Evolutionary conservation across 805 yeast genomes (phyloP).

Genomic region (Starmerella ratchasimensis): DNA sequence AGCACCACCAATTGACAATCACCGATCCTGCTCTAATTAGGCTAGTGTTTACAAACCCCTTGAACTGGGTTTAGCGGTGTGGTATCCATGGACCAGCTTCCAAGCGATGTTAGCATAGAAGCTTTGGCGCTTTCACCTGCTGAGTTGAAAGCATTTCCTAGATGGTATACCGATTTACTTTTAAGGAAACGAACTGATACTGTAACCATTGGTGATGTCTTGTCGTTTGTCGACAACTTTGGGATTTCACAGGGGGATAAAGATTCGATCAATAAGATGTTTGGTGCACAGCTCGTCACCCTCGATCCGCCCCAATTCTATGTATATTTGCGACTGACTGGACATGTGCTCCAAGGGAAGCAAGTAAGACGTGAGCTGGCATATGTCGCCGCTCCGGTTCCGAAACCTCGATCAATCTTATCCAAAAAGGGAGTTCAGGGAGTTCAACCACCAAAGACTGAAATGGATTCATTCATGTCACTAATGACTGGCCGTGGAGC

Average conservation of each 20-base stretch:
- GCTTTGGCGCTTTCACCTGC: conserved; percentile 50
- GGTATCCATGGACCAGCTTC: conserved; percentile 14
- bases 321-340: conserved; percentile 65
- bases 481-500: conserved; percentile 54
- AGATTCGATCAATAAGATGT: conserved; percentile 26
- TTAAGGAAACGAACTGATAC: conserved; percentile 50
- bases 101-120: conserved; percentile 21
- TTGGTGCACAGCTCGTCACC: conserved; percentile 31
- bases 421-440: conserved; percentile 22
- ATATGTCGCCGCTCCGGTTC: conserved; percentile 45
- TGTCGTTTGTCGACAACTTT: conserved; percentile 65
- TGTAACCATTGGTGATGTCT: conserved; percentile 63
- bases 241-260: conserved; percentile 41
- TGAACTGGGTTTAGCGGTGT: no score
- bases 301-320: conserved; percentile 84
- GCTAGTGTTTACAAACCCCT: no score
- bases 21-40: no score
- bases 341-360: conserved; percentile 46
- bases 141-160: conserved; percentile 70
- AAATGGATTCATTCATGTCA: conserved; percentile 74
- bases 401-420: conserved; percentile 68
- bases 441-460: conserved; percentile 31
- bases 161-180: conserved; percentile 85
- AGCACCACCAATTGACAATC: no score
- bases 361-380: conserved; percentile 34